A percentile compares a stretch with the other conserved stretches of the same genome.
These are phyloP conservation scores for Plasmodium vinckei DNA, from an alignment of 169 alveolate genomes.

Conservation along the genomic window DNA sequence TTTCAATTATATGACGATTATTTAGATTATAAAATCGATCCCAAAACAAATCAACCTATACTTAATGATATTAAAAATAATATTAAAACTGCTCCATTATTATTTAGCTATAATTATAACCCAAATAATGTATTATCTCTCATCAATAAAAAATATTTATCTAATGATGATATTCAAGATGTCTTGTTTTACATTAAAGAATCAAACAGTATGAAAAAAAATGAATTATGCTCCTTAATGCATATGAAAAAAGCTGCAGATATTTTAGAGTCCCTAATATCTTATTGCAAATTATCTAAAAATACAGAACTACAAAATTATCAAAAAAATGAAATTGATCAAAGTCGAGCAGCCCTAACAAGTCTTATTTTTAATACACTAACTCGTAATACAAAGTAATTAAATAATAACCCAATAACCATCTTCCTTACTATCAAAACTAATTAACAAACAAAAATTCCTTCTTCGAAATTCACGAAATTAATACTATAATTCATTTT, in stretches of 20 bases:
- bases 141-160: conserved; percentile 31
- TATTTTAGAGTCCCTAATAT: conserved; percentile 24
- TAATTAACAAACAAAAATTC: not conserved
- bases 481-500: not conserved
- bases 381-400: conserved; percentile 36
- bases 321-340: conserved; percentile 34
- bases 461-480: not conserved
- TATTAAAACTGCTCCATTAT: conserved; percentile 84
- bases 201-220: conserved; percentile 66
- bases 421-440: no score
- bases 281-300: conserved; percentile 26
- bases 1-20: conserved; percentile 91
- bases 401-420: no score
- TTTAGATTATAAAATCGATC: conserved; percentile 82
- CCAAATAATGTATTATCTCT: conserved; percentile 34
- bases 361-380: conserved; percentile 18
- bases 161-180: conserved; percentile 39
- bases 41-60: conserved; percentile 87
- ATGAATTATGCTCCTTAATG: conserved; percentile 60
- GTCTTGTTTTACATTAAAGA: conserved; percentile 29
- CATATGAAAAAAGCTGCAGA: conserved; percentile 71
- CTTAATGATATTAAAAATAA: conserved; percentile 87
- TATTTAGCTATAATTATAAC: conserved; percentile 66
- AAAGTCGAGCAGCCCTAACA: conserved; percentile 33
- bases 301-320: conserved; percentile 7